Conservation (phyloP, 177 flowering plant species). For the Vitis hybrid region DNA sequence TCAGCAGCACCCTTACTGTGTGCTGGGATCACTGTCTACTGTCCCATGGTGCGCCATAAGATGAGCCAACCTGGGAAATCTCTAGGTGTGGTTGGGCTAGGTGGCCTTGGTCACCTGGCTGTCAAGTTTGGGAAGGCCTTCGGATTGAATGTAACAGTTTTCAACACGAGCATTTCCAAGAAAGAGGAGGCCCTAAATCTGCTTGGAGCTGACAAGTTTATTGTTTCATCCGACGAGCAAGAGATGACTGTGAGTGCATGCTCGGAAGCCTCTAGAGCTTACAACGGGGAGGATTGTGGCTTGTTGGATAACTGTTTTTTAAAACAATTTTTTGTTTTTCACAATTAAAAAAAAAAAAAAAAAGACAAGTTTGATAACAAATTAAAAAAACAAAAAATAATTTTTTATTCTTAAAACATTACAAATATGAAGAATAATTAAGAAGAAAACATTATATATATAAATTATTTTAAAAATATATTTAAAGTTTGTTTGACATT, state of each 20-base stretch:
- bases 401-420: too few species aligned
- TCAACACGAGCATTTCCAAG: conserved; percentile 48
- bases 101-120: conserved; percentile 58
- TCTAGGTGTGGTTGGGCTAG: conserved; percentile 46
- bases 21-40: conserved; percentile 50
- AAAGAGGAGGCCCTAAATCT: conserved; percentile 40
- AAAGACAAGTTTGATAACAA: too few species aligned
- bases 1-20: conserved; percentile 48
- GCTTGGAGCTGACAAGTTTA: conserved; percentile 46
- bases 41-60: conserved; percentile 47
- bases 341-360: too few species aligned
- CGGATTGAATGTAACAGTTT: conserved; percentile 43
- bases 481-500: too few species aligned
- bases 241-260: conserved; percentile 30
- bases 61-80: conserved; percentile 54
- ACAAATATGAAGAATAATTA: too few species aligned
- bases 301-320: too few species aligned
- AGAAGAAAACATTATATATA: too few species aligned
- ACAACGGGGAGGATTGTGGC: too few species aligned
- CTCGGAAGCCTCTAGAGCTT: too few species aligned
- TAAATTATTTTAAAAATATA: too few species aligned
- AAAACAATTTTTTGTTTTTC: too few species aligned
- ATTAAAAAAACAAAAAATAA: too few species aligned
- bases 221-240: conserved; percentile 37
- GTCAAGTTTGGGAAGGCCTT: conserved; percentile 57